A percentile compares a stretch with the other conserved stretches of the same genome.
phyloP scores from a whole-genome alignment of 306 rosid species.

The Purshia tridentata region DNA sequence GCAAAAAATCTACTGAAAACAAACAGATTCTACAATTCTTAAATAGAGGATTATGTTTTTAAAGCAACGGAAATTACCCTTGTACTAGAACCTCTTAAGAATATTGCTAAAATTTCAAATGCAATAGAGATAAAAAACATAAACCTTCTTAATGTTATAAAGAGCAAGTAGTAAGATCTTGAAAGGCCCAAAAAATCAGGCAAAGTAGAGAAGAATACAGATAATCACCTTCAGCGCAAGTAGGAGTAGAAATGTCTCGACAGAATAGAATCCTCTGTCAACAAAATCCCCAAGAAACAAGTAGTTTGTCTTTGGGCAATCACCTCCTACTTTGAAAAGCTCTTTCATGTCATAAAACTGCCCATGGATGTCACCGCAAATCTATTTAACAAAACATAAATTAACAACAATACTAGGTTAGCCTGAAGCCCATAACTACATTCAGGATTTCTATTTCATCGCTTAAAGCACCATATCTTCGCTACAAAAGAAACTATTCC shows the following conservation, averaged over 20 bases:
- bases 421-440: constrained; percentile 17
- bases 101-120: constrained; percentile 19
- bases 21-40: background rate
- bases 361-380: constrained; percentile 98
- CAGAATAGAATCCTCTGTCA: constrained; percentile 92
- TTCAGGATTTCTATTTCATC: background rate
- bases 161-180: background rate
- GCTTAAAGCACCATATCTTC: background rate
- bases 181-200: constrained; percentile 6
- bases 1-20: background rate
- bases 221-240: constrained; percentile 90
- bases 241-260: constrained; percentile 89
- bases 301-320: constrained; percentile 95
- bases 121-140: background rate
- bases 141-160: constrained; percentile 7
- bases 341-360: constrained; percentile 99
- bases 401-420: constrained; percentile 14
- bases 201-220: constrained; percentile 7
- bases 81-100: constrained; percentile 11
- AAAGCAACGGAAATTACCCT: background rate
- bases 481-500: background rate
- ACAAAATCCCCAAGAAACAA: constrained; percentile 98
- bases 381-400: constrained; percentile 40
- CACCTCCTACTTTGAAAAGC: constrained; percentile 99
- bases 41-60: background rate